Evolutionary conservation across 1,139 yeast genomes (phyloP), one percentile per base, ranked within the genome.

Genomic region (Scheffersomyces lignicola): DNA sequence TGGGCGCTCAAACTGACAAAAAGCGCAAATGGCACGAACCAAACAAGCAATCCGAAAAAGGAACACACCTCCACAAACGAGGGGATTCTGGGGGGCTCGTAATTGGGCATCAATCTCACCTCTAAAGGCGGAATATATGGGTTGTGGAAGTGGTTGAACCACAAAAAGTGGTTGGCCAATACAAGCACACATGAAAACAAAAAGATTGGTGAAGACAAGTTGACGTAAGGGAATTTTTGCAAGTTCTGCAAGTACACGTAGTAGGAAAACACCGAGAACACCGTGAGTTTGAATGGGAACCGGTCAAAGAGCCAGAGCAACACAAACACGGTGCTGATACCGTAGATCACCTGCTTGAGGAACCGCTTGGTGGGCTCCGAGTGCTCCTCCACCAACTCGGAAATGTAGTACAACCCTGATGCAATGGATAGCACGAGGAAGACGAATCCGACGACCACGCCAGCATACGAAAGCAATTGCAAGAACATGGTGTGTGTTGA

Each of bases 381-480:
- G 56, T 92, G 94, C 53, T 90, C 97, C 55, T 92, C 99, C 11
- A 92, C 95, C 29, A 89, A 66, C 56, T 92, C 98, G 9, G 96
- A 86, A 25, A 92, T 69, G 52, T 88, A 89, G 65, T 90, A 92
- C 26, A 92, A 69, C 1, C 96, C 97, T 3, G 96, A 86, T 0
- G 98, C 95, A 43, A 71, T 67, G 24, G 76, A 62, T 32, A 70
- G 54, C 34, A 69, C 73, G 35, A 88, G 71, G 46, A 86, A 80
- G 3, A 83, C 50, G 49, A 90, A 87, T 5, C 97, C 97, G 2
- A 79, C 60, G 1, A 82, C 66, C 1, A 80, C 69, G 4, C 98
- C 98, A 6, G 78, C 58, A 42, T 80, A 76, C 3, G 97, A 69
- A 25, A 70, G 62, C 12, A 69, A 41, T 45, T 67, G 63, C 32